Evolutionary conservation across 345 rosid species (phyloP), one percentile per base, ranked within the genome.

Genomic region (Salix exigua): DNA sequence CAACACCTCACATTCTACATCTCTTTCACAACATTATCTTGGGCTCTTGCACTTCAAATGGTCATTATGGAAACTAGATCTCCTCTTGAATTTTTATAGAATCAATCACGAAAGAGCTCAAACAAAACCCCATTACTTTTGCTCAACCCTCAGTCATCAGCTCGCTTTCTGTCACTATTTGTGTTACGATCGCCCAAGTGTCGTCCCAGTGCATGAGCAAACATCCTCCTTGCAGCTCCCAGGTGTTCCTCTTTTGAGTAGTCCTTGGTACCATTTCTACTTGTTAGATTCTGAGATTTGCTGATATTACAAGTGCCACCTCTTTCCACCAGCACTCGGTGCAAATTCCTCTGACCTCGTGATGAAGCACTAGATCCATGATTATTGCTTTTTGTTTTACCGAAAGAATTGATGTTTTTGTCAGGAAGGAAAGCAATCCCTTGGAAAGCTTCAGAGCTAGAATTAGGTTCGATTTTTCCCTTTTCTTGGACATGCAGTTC

Each of bases 191-290:
- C 35, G 53, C 82, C 83, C 12, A 83, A 42, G 28, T 76, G 88
- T 50, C 82, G 81, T 72, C 94, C 94, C 75, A 90, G 70, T 44
- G 91, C 94, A 74, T 87, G 79, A 70, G 90, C 90, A 80, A 90
- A 86, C 86, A 90, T 82, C 83, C 94, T 83, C 87, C 81, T 88
- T 75, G 92, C 91, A 53, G 92, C 92, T 48, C 89, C 92, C 61
- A 85, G 17, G 14, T 86, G 92, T 77, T 88, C 87, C 55, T 74
- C 85, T 73, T 82, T 88, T 63, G 85, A 82, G 74, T 62, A 79
- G 13, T 86, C 90, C 79, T 82, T 78, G 30, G 31, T 67, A 25
- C 81, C 73, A 71, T 35, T 78, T 75, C 74, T 80, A 33, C 79
- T 77, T 46, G 81, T 72, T 53, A 72, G 78, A 62, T 72, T 64